Base-by-base conservation (phyloP, 805 yeast genomes). In the Pichia cephalocereana region DNA sequence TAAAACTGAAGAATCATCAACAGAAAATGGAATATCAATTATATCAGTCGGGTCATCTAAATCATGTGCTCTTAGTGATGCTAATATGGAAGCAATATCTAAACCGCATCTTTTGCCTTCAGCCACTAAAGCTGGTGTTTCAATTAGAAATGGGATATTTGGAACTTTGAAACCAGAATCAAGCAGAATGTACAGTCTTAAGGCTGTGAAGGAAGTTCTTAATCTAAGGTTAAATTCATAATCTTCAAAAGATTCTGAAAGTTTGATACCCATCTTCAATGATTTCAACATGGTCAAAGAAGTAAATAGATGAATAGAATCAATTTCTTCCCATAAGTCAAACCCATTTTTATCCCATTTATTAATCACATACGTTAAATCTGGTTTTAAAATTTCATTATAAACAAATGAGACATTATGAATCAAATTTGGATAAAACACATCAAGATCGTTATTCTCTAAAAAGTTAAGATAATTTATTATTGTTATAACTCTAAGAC, bases 311-410 rank as follows among this genome's bases (percentile, higher is more conserved):
- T 90, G 97, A 44, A 70, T 58, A 0, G 90, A 79, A 50, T 79
- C 61, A 44, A 85, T 70, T 64, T 90, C 98, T 67, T 90, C 98
- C 98, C 98, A 90, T 40, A 90, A 70, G 66, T 90, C 97, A 67
- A 86, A 91, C n/a, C 87, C 82, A 6, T 66, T 64, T 11, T 65
- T 61, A 12, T 66, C 57, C 96, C 96, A 91, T 57, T 76, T 72
- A 6, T 64, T 58, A 17, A 74, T 53, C 23, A 85, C 72, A 56
- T 81, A 91, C 45, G 71, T 67, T 57, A 90, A 74, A 66, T 90
- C 97, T 1, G 82, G 81, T 59, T 76, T 77, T 19, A 89, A 57
- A 12, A 86, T 67, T 34, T 76, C 70, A 19, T 66, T 49, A 58
- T 77, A 83, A 28, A 83, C 61, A 42, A 50, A 57, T 28, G 56